Evolutionary conservation across 202 grass and related monocot species (phyloP), one percentile per base, ranked within the genome.

Genomic region (Saccharum hybrid): DNA sequence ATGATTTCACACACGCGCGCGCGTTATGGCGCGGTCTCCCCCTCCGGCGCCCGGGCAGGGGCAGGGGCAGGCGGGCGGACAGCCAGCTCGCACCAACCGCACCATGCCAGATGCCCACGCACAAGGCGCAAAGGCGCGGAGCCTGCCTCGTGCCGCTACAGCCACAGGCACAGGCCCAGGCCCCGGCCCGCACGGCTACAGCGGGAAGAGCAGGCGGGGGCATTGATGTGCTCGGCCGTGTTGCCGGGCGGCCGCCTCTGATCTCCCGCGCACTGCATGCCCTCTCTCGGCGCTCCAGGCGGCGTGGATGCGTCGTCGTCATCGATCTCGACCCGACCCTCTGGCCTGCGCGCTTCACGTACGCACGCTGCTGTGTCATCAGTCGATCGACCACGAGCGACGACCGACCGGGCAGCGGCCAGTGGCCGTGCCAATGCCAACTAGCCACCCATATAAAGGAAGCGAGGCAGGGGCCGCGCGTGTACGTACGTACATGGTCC

Each of bases 1-100:
- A 88, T 82, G 81, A 85, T 88, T 84, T 62, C 64, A 19, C 85
- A 56, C 85, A 12, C 85, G 65, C 79, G 62, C 61, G 46, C 41
- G 56, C 85, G 23, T 67, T 37, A 23, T 15, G 76, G 26, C 76
- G 37, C 74, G 74, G 74, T 42, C 68, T 45, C 21, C 68, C 66
- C 38, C 10, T 13, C 43, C 13, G 36, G 36, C 46, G 12, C 13
- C 12, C 4, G 13, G 13, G 11, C 13, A 5, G n/a, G n/a, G n/a
- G n/a, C n/a, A n/a, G 45, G 12, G 3, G 40, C 40, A 13, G 45
- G 10, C 18, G 18, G 31, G 31, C 30, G 2, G 63, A 30, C 1
- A 3, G 2, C 51, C 51, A 54, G 18, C 52, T 2, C 30, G 28
- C 71, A 60, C 73, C 74, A 76, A 76, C 74, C 74, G 74, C 74